Evolutionary conservation across 139 green algal genomes (phyloP).

Genomic region (Axilococcus clingmanii): DNA sequence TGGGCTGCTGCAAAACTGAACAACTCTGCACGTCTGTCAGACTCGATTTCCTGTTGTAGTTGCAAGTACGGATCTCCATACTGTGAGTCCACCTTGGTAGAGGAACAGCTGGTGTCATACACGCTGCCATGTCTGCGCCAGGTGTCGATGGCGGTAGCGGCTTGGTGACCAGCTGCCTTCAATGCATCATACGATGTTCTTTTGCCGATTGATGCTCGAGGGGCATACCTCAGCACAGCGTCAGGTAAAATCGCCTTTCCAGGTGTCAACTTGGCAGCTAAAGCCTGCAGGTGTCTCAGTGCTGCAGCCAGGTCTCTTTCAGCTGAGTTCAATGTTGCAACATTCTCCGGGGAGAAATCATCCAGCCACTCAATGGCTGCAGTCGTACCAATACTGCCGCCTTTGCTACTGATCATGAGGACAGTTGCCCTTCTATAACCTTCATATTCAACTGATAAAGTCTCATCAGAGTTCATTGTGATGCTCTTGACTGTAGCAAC

Average conservation of each 20-base stretch:
- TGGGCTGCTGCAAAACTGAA: constrained; percentile 15
- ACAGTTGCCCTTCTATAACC: constrained; percentile 7
- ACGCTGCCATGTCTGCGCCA: not conserved
- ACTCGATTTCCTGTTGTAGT: not conserved
- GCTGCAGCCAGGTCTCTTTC: too few relatives aligned
- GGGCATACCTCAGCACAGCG: constrained; percentile 7
- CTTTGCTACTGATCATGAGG: not conserved
- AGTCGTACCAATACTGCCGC: not conserved
- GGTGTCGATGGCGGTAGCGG: constrained; percentile 2
- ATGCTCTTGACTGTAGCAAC: constrained; percentile 10
- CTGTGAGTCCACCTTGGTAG: not conserved
- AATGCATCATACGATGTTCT: constrained; percentile 13
- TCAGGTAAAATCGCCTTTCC: constrained; percentile 1
- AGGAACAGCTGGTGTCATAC: constrained; percentile 1
- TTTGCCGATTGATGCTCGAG: not conserved
- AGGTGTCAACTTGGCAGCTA: not conserved
- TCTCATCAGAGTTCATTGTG: not conserved
- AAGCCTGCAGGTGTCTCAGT: constrained; percentile 1
- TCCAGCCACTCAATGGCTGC: not conserved
- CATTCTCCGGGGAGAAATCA: not conserved
- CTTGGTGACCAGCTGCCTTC: constrained; percentile 3
- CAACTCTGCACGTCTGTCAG: constrained; percentile 9
- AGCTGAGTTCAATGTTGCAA: not conserved
- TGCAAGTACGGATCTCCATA: not conserved
- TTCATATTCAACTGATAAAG: constrained; percentile 4